A percentile compares a stretch with the other conserved stretches of the same genome.
phyloP scores from a whole-genome alignment of 176 grass and related monocot genomes.

The Juncus effusus region DNA sequence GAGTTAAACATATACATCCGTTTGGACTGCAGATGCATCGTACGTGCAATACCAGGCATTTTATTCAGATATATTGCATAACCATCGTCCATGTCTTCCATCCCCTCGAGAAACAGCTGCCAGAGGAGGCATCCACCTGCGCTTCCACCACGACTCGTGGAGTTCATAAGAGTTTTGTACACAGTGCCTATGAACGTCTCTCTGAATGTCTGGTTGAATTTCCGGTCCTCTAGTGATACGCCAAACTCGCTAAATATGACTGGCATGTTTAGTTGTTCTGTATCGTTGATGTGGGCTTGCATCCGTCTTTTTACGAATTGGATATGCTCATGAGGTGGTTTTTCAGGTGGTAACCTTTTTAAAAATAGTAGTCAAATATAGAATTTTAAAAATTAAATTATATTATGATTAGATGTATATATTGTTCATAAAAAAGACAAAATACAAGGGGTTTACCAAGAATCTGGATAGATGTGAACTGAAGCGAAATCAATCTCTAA shows the following conservation, averaged over 20 bases:
- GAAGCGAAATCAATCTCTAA: slow-evolving; percentile 65
- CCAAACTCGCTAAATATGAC: slow-evolving; percentile 67
- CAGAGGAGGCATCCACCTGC: slow-evolving; percentile 53
- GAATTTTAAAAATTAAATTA: not conserved
- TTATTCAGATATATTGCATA: slow-evolving; percentile 46
- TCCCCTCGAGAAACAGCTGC: slow-evolving; percentile 55
- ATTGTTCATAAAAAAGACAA: not conserved
- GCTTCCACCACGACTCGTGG: slow-evolving; percentile 43
- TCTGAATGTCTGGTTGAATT: slow-evolving; percentile 46
- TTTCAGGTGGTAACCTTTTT: slow-evolving; percentile 30
- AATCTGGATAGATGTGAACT: slow-evolving; percentile 64
- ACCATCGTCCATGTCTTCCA: slow-evolving; percentile 70
- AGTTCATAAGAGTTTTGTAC: slow-evolving; percentile 36
- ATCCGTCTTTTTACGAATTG: slow-evolving; percentile 46
- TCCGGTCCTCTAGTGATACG: slow-evolving; percentile 32
- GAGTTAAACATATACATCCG: slow-evolving; percentile 46
- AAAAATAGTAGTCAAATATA: not conserved
- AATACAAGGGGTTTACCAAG: slow-evolving; percentile 30
- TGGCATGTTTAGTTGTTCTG: slow-evolving; percentile 48
- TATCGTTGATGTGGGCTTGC: slow-evolving; percentile 48
- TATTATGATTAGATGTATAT: not conserved
- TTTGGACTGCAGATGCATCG: slow-evolving; percentile 47
- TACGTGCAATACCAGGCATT: slow-evolving; percentile 30
- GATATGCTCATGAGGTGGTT: slow-evolving; percentile 26
- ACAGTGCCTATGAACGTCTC: slow-evolving; percentile 49